Percentiles rank a stretch among this genome's conserved stretches.
These are phyloP conservation scores for Pythium rhizo-oryzae DNA, from an alignment of 352 stramenopile species.

Conservation along the genomic window DNA sequence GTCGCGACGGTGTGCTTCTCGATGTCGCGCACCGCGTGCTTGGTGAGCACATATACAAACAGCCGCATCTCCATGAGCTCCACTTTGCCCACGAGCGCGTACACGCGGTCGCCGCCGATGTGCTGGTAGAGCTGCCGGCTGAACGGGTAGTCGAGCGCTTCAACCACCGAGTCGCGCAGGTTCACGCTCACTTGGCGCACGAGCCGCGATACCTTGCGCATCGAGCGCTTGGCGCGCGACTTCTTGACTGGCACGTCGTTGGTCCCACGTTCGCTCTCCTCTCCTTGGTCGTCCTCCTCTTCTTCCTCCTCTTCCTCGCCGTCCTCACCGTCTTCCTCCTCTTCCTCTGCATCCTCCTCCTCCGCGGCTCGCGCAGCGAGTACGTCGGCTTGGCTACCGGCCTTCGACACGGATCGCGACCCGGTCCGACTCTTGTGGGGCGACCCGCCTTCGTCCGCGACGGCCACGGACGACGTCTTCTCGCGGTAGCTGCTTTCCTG, in stretches of 20 bases:
- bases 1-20: slow-evolving; percentile 79
- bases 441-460: slow-evolving; percentile 6
- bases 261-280: slow-evolving; percentile 19
- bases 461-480: slow-evolving; percentile 23
- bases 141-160: slow-evolving; percentile 71
- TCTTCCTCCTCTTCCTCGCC: slow-evolving; percentile 24
- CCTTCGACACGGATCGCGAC: slow-evolving; percentile 26
- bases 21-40: slow-evolving; percentile 56
- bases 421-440: slow-evolving; percentile 16
- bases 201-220: slow-evolving; percentile 65
- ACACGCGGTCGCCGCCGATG: slow-evolving; percentile 47
- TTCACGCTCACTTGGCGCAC: slow-evolving; percentile 71
- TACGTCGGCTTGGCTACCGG: slow-evolving; percentile 1
- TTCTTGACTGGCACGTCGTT: slow-evolving; percentile 68
- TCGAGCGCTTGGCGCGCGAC: slow-evolving; percentile 66
- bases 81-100: slow-evolving; percentile 62
- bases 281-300: slow-evolving; percentile 29
- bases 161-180: slow-evolving; percentile 57
- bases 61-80: slow-evolving; percentile 86
- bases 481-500: slow-evolving; percentile 85
- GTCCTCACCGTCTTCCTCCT: slow-evolving; percentile 2
- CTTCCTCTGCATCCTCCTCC: slow-evolving; percentile 28
- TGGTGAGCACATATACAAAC: slow-evolving; percentile 67
- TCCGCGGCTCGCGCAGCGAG: background rate
- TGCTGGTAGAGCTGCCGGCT: slow-evolving; percentile 62